Conservation (phyloP, 2,329 filamentous ascomycete genomes). For the Raffaelea deltoideospora region DNA sequence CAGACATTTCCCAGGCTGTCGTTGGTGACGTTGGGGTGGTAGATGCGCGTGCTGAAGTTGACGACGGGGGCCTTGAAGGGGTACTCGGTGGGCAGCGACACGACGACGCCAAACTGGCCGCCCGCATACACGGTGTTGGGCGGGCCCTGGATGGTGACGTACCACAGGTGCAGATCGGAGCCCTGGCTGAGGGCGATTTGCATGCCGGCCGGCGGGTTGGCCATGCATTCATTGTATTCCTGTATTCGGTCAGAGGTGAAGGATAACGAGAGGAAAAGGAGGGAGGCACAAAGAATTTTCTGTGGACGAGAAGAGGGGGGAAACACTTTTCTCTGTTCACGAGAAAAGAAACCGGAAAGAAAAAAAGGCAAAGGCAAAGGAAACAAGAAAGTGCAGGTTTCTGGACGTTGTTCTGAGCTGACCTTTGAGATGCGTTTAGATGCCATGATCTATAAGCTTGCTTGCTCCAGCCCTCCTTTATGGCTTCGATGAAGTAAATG, state of each 20-base stretch:
- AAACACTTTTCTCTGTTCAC: too few species aligned
- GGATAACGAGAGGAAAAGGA: neutral
- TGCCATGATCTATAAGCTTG: too few species aligned
- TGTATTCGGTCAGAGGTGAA: slow-evolving; percentile 13
- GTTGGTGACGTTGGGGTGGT: slow-evolving; percentile 90
- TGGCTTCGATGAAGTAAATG: too few species aligned
- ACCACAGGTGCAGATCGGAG: slow-evolving; percentile 36
- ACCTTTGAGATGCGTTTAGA: slow-evolving; percentile 15
- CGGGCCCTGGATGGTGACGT: slow-evolving; percentile 31
- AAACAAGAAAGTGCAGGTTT: neutral
- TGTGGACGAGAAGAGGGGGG: neutral
- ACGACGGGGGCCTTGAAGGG: slow-evolving; percentile 78
- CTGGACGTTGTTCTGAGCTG: too few species aligned
- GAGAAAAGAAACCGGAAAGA: neutral
- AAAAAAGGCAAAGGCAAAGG: neutral
- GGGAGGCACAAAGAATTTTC: neutral
- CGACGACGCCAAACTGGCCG: slow-evolving; percentile 58
- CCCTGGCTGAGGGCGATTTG: slow-evolving; percentile 29
- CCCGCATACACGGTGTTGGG: slow-evolving; percentile 35
- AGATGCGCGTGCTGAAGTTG: slow-evolving; percentile 77
- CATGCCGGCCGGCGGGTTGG: slow-evolving; percentile 31
- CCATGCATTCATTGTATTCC: slow-evolving; percentile 38
- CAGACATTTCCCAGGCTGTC: slow-evolving; percentile 77
- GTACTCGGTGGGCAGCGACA: slow-evolving; percentile 65
- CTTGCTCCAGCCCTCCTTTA: too few species aligned